Conservation (phyloP, 2,329 filamentous ascomycete species). For the Pestalotiopsis sp. region DNA sequence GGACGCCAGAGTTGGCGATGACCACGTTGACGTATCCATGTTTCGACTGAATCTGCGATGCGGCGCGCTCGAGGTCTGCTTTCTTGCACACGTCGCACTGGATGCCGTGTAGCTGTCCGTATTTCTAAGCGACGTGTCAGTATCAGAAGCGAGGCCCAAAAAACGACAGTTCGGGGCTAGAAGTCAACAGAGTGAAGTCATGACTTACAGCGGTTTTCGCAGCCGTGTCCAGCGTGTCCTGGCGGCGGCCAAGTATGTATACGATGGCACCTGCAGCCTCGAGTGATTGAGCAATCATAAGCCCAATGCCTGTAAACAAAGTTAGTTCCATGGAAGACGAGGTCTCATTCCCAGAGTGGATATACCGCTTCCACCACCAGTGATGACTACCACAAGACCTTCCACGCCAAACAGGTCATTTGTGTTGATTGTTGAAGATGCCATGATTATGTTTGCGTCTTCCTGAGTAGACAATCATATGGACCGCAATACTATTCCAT, state of each 20-base stretch:
- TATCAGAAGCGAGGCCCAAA: background rate
- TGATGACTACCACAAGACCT: background rate
- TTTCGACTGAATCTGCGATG: slow-evolving; percentile 54
- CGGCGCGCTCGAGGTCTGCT: slow-evolving; percentile 58
- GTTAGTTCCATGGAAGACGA: background rate
- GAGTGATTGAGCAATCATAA: slow-evolving; percentile 55
- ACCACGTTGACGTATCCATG: slow-evolving; percentile 67
- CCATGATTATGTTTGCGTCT: background rate
- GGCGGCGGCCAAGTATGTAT: slow-evolving; percentile 44
- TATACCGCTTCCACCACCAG: slow-evolving; percentile 4
- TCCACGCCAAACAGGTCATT: slow-evolving; percentile 1
- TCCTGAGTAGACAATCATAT: background rate
- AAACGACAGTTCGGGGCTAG: background rate
- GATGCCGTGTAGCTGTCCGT: slow-evolving; percentile 65
- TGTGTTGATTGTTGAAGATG: background rate
- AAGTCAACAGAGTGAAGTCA: background rate
- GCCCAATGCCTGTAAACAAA: slow-evolving; percentile 57
- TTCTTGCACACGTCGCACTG: slow-evolving; percentile 68
- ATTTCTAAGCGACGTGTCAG: slow-evolving; percentile 29
- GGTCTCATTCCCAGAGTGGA: background rate
- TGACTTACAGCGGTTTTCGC: slow-evolving; percentile 40
- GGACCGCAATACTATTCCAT: background rate
- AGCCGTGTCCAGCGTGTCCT: slow-evolving; percentile 39
- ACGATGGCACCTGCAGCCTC: slow-evolving; percentile 45
- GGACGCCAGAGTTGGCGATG: slow-evolving; percentile 64